A percentile compares a stretch with the other conserved stretches of the same genome.
phyloP scores from a whole-genome alignment of 176 grass and related monocot species.

The Echinochloa phyllopogon region DNA sequence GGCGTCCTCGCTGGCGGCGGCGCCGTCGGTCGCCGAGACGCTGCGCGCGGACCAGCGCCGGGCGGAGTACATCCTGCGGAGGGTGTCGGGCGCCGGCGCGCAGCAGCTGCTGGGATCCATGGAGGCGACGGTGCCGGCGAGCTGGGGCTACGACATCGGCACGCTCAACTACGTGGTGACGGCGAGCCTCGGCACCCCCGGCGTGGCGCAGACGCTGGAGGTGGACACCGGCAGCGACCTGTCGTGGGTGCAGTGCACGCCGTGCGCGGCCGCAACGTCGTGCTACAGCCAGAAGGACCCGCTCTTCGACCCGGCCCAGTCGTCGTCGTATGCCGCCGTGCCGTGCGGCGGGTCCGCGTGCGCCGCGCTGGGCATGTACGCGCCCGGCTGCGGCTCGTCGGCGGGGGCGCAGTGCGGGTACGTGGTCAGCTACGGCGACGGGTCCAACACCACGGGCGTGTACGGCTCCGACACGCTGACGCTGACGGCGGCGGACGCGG shows the following conservation, averaged over 20 bases:
- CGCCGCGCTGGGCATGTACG: slow-evolving; percentile 43
- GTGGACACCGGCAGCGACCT: slow-evolving; percentile 93
- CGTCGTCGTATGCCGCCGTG: slow-evolving; percentile 80
- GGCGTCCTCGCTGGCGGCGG: slow-evolving; percentile 2
- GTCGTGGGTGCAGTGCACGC: slow-evolving; percentile 86
- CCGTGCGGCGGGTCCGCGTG: slow-evolving; percentile 66
- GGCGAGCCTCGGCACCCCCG: slow-evolving; percentile 70
- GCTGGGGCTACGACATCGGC: slow-evolving; percentile 52
- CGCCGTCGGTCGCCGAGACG: slow-evolving; percentile 43
- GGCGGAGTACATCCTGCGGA: slow-evolving; percentile 60
- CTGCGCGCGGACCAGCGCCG: slow-evolving; percentile 68
- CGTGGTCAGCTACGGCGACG: slow-evolving; percentile 75
- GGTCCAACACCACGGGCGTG: slow-evolving; percentile 72
- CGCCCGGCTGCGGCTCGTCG: slow-evolving; percentile 36
- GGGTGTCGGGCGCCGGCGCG: slow-evolving; percentile 8
- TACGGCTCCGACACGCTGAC: slow-evolving; percentile 75
- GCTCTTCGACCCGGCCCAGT: slow-evolving; percentile 66
- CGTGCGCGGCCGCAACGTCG: slow-evolving; percentile 38
- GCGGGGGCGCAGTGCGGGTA: slow-evolving; percentile 53
- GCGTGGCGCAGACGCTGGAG: slow-evolving; percentile 56
- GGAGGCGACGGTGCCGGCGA: slow-evolving; percentile 46
- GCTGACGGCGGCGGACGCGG: slow-evolving; percentile 30
- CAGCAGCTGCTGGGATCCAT: slow-evolving; percentile 12
- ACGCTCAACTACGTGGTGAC: slow-evolving; percentile 77
- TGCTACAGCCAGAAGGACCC: slow-evolving; percentile 75